Evolutionary conservation across 805 yeast genomes (phyloP), one percentile per base, ranked within the genome.

Genomic region (Candida coquimbonensis): DNA sequence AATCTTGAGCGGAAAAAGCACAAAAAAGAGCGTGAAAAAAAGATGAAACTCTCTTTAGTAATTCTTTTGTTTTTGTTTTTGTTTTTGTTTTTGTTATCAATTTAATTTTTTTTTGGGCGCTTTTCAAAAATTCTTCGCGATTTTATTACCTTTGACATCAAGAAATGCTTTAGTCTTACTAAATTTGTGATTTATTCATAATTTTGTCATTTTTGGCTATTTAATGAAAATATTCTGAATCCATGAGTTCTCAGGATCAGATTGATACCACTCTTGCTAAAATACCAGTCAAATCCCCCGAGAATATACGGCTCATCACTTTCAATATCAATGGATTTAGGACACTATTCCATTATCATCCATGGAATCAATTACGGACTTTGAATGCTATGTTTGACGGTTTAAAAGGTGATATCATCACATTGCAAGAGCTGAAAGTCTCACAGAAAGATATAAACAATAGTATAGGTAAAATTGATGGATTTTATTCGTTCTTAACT

Each of bases 301-400:
- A 34, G 16, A 36, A 24, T 34, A 21, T 45, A n/a, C 38, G 51
- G 25, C 44, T 46, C 13, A 37, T 84, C 16, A 70, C 93, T 0
- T 91, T 88, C 72, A 91, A 89, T 62, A 84, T 88, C 39, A 91
- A 89, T 57, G 96, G 96, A 0, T 63, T 80, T 43, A 78, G 87
- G 43, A 89, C 96, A 0, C 66, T 91, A 27, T 78, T 83, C 60
- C 83, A 86, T 55, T 87, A 87, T 60, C 77, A 81, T 49, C 97
- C 97, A 1, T 91, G 96, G 91, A 81, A 78, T 45, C 69, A 74
- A 33, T 54, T 68, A 52, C 54, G 60, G 3, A 61, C 67, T 0
- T 45, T 65, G 4, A 53, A 52, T 17, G 51, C 56, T 9, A 68
- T 83, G 56, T 81, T 89, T 49, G 59, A 65, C 4, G 61, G 67